Conservation (phyloP, 495 filamentous ascomycete species). For the Jackrogersella minutella region DNA sequence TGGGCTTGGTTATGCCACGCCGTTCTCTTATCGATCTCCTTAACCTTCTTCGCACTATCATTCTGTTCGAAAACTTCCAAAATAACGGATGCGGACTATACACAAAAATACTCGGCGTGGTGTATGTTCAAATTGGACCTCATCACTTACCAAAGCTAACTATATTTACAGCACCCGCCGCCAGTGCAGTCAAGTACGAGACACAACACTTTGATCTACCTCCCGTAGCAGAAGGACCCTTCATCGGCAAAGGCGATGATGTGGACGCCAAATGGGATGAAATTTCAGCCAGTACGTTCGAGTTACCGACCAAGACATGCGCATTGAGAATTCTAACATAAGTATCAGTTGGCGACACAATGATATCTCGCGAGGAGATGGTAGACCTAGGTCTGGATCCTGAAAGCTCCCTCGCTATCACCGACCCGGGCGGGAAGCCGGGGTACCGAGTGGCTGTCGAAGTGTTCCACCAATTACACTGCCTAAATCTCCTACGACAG, state of each 20-base stretch:
- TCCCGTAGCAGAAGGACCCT: constrained; percentile 51
- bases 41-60: constrained; percentile 53
- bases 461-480: constrained; percentile 65
- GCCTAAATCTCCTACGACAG: constrained; percentile 60
- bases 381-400: constrained; percentile 55
- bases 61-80: constrained; percentile 48
- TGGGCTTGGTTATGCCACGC: constrained; percentile 58
- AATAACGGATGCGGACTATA: constrained; percentile 34
- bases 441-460: constrained; percentile 63
- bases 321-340: background rate
- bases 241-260: constrained; percentile 52
- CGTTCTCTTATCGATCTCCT: constrained; percentile 51
- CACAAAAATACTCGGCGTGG: constrained; percentile 44
- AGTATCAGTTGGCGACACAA: constrained; percentile 55
- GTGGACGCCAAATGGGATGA: constrained; percentile 56
- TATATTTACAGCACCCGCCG: constrained; percentile 49
- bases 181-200: constrained; percentile 55
- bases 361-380: constrained; percentile 59
- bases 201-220: constrained; percentile 53
- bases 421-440: constrained; percentile 57
- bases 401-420: constrained; percentile 54
- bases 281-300: constrained; percentile 52
- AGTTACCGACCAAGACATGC: background rate
- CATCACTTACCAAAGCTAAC: constrained; percentile 25
- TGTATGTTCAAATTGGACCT: constrained; percentile 35